These are phyloP conservation scores for Exophiala bonariae DNA, from an alignment of 2,329 filamentous ascomycete genomes.

Conservation along the genomic window DNA sequence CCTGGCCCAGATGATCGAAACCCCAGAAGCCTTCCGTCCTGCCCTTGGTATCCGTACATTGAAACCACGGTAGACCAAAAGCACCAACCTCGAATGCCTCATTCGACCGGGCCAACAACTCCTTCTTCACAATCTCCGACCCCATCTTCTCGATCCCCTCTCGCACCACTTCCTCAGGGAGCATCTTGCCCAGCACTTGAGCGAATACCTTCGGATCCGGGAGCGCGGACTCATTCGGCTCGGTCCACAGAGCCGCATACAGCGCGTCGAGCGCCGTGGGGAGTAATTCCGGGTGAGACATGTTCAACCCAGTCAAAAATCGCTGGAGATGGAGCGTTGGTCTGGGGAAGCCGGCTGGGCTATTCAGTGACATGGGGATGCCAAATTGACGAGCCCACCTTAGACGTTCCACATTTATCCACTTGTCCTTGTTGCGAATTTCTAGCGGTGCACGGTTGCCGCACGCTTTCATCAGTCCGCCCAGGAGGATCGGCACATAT, in stretches of 20 bases:
- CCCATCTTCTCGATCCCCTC: constrained; percentile 8
- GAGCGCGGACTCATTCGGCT: constrained; percentile 34
- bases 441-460: constrained; percentile 55
- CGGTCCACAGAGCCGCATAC: constrained; percentile 54
- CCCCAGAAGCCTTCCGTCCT: constrained; percentile 60
- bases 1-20: constrained; percentile 59
- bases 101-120: constrained; percentile 51
- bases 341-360: constrained; percentile 55
- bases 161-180: constrained; percentile 45
- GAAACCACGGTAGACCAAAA: constrained; percentile 63
- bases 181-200: constrained; percentile 43
- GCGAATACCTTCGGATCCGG: constrained; percentile 40
- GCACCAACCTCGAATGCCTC: constrained; percentile 53
- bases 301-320: constrained; percentile 50
- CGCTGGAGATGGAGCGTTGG: constrained; percentile 54
- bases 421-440: constrained; percentile 62
- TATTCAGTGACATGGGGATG: constrained; percentile 49
- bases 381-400: constrained; percentile 56
- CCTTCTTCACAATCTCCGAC: constrained; percentile 38
- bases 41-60: constrained; percentile 55
- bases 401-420: constrained; percentile 53
- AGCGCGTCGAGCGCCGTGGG: constrained; percentile 45
- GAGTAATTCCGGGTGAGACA: constrained; percentile 44
- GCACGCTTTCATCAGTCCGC: constrained; percentile 59
- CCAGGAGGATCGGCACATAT: constrained; percentile 61